A percentile compares a stretch with the other conserved stretches of the same genome.
phyloP scores from a whole-genome alignment of 75 land plant species.

The Isoetes taiwanensis region DNA sequence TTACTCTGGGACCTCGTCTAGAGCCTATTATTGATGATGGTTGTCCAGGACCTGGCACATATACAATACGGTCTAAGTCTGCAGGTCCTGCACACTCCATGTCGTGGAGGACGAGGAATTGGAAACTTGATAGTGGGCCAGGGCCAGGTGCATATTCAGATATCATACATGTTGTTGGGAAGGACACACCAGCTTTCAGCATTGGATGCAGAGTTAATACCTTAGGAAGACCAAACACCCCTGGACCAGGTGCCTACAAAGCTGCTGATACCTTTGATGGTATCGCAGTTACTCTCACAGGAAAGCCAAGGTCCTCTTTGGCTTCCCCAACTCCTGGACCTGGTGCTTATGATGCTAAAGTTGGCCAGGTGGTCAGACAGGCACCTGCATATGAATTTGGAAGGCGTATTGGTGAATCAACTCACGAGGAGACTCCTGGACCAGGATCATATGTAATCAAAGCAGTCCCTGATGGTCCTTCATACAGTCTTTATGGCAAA shows the following conservation, averaged over 20 bases:
- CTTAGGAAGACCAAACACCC: neutral
- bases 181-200: neutral
- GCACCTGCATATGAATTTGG: too few species aligned
- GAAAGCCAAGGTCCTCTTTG: too few species aligned
- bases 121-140: too few species aligned
- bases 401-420: too few species aligned
- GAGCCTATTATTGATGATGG: neutral
- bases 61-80: neutral
- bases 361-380: too few species aligned
- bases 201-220: neutral
- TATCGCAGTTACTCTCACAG: too few species aligned
- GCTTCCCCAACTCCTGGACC: conserved; percentile 1
- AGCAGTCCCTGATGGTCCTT: too few species aligned
- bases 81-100: conserved; percentile 11
- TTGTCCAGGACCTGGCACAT: conserved; percentile 12
- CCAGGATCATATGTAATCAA: too few species aligned
- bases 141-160: conserved; percentile 9
- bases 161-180: neutral
- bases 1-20: neutral
- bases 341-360: neutral
- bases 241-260: conserved; percentile 14
- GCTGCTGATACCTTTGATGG: too few species aligned
- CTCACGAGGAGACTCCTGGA: too few species aligned
- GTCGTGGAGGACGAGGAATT: neutral
- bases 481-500: too few species aligned